Conservation (phyloP, 176 grass and related monocot species). For the maize (Zea mays) region Zm-B73-REFERENCE-NAM-5.0 NC_050102.1:139494501-139495000, state of each 20-base stretch:
- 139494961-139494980: conserved; percentile 60
- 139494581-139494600: not conserved
- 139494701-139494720: conserved; percentile 20
- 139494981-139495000: conserved; percentile 67
- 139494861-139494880: conserved; percentile 58
- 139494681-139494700: conserved; percentile 3
- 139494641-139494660: conserved; percentile 7
- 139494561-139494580: not conserved
- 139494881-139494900: conserved; percentile 63
- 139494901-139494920: conserved; percentile 61
- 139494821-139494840: conserved; percentile 60
- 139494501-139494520: not conserved
- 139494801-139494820: conserved; percentile 55
- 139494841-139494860: conserved; percentile 58
- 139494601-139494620: not conserved
- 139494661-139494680: conserved; percentile 17
- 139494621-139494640: not conserved
- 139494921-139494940: conserved; percentile 76
- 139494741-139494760: conserved; percentile 37
- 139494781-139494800: conserved; percentile 50
- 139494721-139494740: conserved; percentile 60
- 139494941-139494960: conserved; percentile 72
- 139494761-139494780: conserved; percentile 54
- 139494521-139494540: not conserved
- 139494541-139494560: not conserved